Conservation (phyloP, 2,329 filamentous ascomycete genomes). For the Fusarium napiforme region DNA sequence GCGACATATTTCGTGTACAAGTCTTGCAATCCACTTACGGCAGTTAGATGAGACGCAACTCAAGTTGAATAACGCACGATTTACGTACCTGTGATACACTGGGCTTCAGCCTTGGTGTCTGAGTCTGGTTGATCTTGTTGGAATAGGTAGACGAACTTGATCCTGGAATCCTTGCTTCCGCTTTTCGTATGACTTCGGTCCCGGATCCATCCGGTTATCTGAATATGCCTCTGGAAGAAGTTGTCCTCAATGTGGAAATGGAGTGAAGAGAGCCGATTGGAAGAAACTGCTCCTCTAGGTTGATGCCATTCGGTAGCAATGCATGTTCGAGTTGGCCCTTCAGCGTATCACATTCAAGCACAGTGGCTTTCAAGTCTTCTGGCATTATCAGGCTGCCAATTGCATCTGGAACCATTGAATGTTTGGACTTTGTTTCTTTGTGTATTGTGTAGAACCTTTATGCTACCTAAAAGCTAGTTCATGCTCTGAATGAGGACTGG, state of each 20-base stretch:
- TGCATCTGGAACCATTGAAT: not conserved
- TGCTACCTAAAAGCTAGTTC: not conserved
- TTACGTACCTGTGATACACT: not conserved
- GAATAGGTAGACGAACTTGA: not conserved
- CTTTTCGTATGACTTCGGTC: not conserved
- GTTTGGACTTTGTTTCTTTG: not conserved
- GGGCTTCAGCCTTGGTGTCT: not conserved
- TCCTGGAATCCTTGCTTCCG: not conserved
- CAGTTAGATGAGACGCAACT: not conserved
- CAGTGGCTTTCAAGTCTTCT: not conserved
- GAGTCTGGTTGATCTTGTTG: not conserved
- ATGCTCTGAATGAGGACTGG: not conserved
- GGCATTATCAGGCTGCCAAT: not conserved
- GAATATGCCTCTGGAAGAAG: too few species aligned
- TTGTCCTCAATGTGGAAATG: not conserved
- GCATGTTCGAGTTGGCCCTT: not conserved
- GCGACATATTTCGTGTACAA: accelerated
- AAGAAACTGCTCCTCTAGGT: not conserved
- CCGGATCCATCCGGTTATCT: not conserved
- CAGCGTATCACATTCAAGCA: not conserved
- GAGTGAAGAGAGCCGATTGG: not conserved
- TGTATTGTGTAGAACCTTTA: not conserved
- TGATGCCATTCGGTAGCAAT: not conserved
- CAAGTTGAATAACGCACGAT: accelerated
- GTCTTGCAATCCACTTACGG: not conserved